These are phyloP conservation scores for Linnemannia elongata DNA, from an alignment of 192 early-diverging fungal species.

Conservation along the genomic window DNA sequence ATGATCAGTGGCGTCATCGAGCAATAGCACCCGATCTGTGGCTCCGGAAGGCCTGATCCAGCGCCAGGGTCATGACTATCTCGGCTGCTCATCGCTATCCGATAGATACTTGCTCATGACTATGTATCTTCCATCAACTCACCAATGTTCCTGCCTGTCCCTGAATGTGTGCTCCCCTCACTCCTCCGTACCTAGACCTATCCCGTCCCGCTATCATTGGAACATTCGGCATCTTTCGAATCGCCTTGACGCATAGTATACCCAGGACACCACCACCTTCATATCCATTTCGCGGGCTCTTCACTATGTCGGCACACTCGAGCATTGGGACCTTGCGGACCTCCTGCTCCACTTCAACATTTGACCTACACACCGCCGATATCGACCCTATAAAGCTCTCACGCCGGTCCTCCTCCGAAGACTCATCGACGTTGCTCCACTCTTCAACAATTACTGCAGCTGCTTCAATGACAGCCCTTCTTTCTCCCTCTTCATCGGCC, in stretches of 20 bases:
- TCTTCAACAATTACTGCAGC: constrained; percentile 4
- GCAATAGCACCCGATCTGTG: not conserved
- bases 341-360: constrained; percentile 23
- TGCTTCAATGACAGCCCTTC: not conserved
- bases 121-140: not conserved
- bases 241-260: not conserved
- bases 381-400: constrained; percentile 15
- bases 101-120: not conserved
- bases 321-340: constrained; percentile 7
- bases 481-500: constrained; percentile 35
- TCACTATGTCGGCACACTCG: constrained; percentile 11
- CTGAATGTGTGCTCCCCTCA: not conserved
- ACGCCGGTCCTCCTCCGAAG: constrained; percentile 40
- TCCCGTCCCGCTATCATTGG: not conserved
- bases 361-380: not conserved
- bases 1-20: not conserved
- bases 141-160: not conserved
- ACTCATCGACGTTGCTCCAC: constrained; percentile 13
- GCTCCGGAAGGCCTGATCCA: not conserved
- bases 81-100: not conserved
- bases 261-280: not conserved
- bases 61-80: not conserved
- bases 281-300: not conserved
- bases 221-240: not conserved
- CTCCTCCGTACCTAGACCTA: not conserved